These are phyloP conservation scores for Diospyros kaki DNA, from an alignment of 148 eudicot genomes.

Conservation along the genomic window DNA sequence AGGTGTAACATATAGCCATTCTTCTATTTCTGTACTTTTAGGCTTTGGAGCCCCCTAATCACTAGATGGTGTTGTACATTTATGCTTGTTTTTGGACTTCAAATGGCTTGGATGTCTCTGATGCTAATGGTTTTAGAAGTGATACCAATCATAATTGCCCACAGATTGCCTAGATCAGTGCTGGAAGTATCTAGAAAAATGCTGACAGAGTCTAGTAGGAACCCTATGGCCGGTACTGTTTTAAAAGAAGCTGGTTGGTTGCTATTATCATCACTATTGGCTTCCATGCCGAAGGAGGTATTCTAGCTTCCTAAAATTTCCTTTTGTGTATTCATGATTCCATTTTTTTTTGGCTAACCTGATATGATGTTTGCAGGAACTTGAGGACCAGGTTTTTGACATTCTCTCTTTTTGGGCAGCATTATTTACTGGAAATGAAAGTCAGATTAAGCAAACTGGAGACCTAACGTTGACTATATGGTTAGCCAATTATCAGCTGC, in stretches of 20 bases:
- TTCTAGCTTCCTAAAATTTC: constrained; percentile 14
- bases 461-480: constrained; percentile 61
- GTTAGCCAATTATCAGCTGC: constrained; percentile 28
- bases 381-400: constrained; percentile 93
- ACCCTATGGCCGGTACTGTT: constrained; percentile 63
- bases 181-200: constrained; percentile 88
- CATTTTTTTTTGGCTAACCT: constrained; percentile 8
- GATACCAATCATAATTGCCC: constrained; percentile 17
- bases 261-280: constrained; percentile 77
- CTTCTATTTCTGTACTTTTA: background rate
- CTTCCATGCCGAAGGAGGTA: constrained; percentile 93
- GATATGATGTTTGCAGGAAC: constrained; percentile 57
- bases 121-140: constrained; percentile 5
- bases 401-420: constrained; percentile 92
- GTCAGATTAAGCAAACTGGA: constrained; percentile 42
- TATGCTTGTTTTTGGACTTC: constrained; percentile 2
- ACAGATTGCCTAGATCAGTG: constrained; percentile 85
- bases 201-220: constrained; percentile 66
- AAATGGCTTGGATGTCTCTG: background rate
- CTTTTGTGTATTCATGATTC: background rate
- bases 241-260: constrained; percentile 94
- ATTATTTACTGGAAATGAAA: constrained; percentile 60
- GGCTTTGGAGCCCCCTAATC: background rate
- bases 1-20: background rate
- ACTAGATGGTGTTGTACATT: background rate